Evolutionary conservation across 2,329 filamentous ascomycete species (phyloP), one percentile per base, ranked within the genome.

Genomic region (Monilinia aucupariae): DNA sequence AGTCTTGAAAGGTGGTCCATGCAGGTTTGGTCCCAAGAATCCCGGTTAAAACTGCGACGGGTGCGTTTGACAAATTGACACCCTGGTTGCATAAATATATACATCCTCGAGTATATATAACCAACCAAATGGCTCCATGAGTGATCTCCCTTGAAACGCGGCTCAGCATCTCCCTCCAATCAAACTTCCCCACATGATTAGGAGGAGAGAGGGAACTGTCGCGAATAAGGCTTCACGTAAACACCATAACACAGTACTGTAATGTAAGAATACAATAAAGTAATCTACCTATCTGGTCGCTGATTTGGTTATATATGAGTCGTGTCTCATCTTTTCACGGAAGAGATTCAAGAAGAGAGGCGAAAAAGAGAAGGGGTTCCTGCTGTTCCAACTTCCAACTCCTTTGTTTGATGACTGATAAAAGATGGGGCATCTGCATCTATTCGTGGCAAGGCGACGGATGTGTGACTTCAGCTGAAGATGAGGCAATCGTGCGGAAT

Each of bases 131-230:
- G 13, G 32, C 43, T 62, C 32, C 43, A 56, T 56, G 50, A 55
- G 56, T 56, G 52, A 56, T 60, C 62, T 51, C 43, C 30, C 61
- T 61, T 68, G 65, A 68, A 69, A 67, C 66, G 62, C 64, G 63
- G 60, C 64, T 65, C 59, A 62, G 62, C 58, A 48, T 30, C 50
- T 49, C 59, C 51, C 50, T 67, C 66, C 65, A 68, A 69, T 68
- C 62, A 67, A 62, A 65, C 59, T 37, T 55, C 47, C 47, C 49
- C 51, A 56, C 32, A 56, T 56, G 34, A 48, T 4, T 25, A 52
- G 50, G 37, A 30, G 30, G 34, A 30, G n/a, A 51, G 54, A 37
- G 32, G 34, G 13, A 39, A 54, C 41, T 12, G 34, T 53, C 41
- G 37, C 39, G 39, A 43, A 53, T 12, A 8, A 32, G 47, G 41